Base-by-base conservation (phyloP, 169 alveolate species). In the Plasmodium reichenowi region DNA sequence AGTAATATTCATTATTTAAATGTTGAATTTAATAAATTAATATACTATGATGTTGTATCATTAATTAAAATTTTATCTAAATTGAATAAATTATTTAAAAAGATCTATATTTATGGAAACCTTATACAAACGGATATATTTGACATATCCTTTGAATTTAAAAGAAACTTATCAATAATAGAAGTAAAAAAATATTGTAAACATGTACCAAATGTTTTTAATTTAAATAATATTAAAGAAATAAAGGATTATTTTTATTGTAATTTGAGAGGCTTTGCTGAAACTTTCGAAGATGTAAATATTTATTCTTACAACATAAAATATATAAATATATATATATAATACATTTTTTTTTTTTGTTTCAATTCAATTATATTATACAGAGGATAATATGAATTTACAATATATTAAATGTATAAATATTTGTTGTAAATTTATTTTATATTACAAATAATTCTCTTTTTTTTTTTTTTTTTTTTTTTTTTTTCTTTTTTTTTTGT, bases 51-150 rank as follows among this genome's bases (percentile, higher is more conserved):
- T 26, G 48, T 80, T 45, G 24, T 67, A 56, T 54, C 73, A 20
- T 64, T 80, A 20, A 50, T 67, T 15, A 80, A 80, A 13, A 66
- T 52, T 9, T 10, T 80, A 54, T 22, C 20, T 38, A 32, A 52
- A 60, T 43, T 80, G 24, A 80, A 80, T 38, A 80, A 66, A 17
- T 47, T 54, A 32, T 80, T 67, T 80, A 59, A 80, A 80, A 80
- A 29, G 24, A 54, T 80, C 32, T 80, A 80, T 47, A 80, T 80
- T 22, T 80, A 60, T 62, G 90, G 90, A 24, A 80, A 80, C 70
- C 45, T 43, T 45, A 48, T 80, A 67, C 90, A 80, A 60, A 68
- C 29, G 17, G 80, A 80, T 80, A 80, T 80, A 29, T 80, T 80
- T 13, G 90, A 80, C 20, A 68, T 67, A 67, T 80, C 90, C 8